Percentiles rank a stretch among this genome's conserved stretches.
These are phyloP conservation scores for Mrakia gelida DNA, from an alignment of 768 basidiomycete species.

Conservation along the genomic window DNA sequence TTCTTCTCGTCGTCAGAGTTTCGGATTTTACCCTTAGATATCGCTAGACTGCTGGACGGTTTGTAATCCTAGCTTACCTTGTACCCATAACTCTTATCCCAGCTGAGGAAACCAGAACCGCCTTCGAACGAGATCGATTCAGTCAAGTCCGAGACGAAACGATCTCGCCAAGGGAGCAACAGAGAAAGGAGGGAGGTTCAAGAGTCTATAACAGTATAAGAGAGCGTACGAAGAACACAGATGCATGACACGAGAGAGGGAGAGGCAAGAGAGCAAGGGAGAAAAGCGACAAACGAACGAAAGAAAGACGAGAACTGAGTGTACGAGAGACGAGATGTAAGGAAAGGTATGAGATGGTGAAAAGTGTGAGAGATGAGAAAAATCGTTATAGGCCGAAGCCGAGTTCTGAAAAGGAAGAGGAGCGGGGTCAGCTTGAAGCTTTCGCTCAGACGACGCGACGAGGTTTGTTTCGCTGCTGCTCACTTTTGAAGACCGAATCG, in stretches of 20 bases:
- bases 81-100: no score
- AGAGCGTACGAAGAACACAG: neutral
- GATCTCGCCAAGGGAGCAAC: neutral
- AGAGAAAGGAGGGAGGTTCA: neutral
- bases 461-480: neutral
- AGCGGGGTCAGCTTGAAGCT: neutral
- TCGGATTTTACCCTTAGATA: no score
- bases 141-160: no score
- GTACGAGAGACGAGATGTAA: no score
- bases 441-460: neutral
- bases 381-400: slow-evolving; percentile 8
- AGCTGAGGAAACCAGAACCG: no score
- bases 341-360: neutral
- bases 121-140: no score
- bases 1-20: no score
- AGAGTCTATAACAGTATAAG: neutral
- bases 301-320: neutral
- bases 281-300: neutral
- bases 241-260: neutral
- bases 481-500: slow-evolving; percentile 57
- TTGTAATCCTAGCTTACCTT: no score
- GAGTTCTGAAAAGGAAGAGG: slow-evolving; percentile 7
- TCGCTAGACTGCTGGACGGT: no score
- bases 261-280: neutral
- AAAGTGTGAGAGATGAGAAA: neutral